These are phyloP conservation scores for Colletotrichum gigasporum DNA, from an alignment of 2,329 filamentous ascomycete genomes.

Conservation along the genomic window DNA sequence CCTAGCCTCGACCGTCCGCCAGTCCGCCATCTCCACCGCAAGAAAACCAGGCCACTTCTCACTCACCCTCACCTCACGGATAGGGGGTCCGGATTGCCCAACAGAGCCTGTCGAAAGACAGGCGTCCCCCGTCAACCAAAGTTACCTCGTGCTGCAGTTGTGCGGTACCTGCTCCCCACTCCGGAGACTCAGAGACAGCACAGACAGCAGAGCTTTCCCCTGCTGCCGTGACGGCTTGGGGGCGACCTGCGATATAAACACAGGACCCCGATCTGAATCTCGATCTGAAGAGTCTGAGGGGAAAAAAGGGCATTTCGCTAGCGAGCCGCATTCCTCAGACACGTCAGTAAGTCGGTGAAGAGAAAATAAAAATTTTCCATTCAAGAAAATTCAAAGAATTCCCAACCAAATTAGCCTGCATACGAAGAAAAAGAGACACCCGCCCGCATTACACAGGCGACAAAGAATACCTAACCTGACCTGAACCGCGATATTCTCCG, in stretches of 20 bases:
- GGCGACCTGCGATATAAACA: constrained; percentile 14
- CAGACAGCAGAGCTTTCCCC: background rate
- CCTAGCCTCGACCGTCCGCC: constrained; percentile 10
- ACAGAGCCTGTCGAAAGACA: constrained; percentile 17
- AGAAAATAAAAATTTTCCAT: background rate
- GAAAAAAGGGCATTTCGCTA: background rate
- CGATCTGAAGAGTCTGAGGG: constrained; percentile 7
- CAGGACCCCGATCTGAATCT: constrained; percentile 27
- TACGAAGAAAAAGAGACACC: constrained; percentile 5
- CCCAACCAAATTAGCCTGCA: constrained; percentile 18
- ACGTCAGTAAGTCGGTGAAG: constrained; percentile 31
- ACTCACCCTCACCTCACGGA: background rate
- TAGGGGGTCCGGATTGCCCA: constrained; percentile 24
- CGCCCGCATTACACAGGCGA: constrained; percentile 5
- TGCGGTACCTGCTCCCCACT: background rate
- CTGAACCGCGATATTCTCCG: constrained; percentile 6
- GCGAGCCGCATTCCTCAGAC: constrained; percentile 14
- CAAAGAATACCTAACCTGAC: background rate
- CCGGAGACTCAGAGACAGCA: too few species aligned
- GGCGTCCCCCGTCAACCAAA: constrained; percentile 26
- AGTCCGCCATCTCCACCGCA: constrained; percentile 14
- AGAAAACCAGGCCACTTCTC: constrained; percentile 5
- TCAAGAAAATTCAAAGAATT: constrained; percentile 18
- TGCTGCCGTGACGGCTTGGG: constrained; percentile 1
- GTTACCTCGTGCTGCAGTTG: background rate